Base-by-base conservation (phyloP, 495 filamentous ascomycete species). In the Platismatia glauca region DNA sequence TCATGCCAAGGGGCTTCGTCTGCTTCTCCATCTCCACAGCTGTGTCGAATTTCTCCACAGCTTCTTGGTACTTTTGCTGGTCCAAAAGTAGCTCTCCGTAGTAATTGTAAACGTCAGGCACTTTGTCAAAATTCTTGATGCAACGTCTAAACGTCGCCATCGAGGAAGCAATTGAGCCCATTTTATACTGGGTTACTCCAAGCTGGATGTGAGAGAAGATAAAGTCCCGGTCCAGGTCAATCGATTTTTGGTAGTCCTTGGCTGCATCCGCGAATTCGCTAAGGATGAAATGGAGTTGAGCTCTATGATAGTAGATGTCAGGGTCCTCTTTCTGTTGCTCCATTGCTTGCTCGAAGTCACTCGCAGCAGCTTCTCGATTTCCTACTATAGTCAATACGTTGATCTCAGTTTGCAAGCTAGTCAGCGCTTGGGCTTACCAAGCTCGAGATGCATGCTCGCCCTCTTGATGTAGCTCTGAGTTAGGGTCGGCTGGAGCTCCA, bases 141-240 rank as follows among this genome's bases (percentile, higher is more conserved):
- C 91, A 95, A 37, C 92, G 82, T 64, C 94, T 82, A 84, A 99
- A 99, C 8, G 95, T 97, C 18, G 95, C 91, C 91, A 97, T 97
- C 33, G 92, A 95, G 9, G 92, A 96, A 5, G 94, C 94, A 56
- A 97, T 88, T 13, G 91, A 96, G 61, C 94, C 95, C 90, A 97
- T 95, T 85, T 99, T 99, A 78, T 99, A 99, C 76, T 99, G 94
- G 53, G 94, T 99, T 46, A 99, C 94, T 76, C 94, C 94, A 58
- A 99, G 89, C 74, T 99, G 94, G 68, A 99, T 97, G 80, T 98
- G 94, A 13, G 94, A 97, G 81, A 95, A 98, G 78, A 98, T 98
- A 75, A 98, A 98, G 60, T 88, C 86, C 52, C 81, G 78, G 80
- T 98, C 94, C 44, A 98, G 84, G 68, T 97, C 94, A 71, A 98